phyloP scores from a whole-genome alignment of 2,329 filamentous ascomycete species.

The Lojkania enalia region DNA sequence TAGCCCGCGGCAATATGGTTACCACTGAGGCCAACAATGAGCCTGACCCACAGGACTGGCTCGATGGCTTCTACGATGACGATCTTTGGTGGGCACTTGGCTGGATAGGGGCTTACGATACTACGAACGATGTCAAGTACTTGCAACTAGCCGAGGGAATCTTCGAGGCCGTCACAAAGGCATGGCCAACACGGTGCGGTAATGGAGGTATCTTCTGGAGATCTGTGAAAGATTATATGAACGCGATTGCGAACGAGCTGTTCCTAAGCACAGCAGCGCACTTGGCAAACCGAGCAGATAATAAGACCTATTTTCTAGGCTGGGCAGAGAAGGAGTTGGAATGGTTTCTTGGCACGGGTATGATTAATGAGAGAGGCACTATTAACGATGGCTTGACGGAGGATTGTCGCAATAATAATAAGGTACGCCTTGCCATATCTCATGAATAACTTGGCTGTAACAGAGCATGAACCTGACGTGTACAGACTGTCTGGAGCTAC shows the following conservation, averaged over 20 bases:
- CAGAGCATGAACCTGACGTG: background rate
- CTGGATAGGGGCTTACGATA: constrained; percentile 60
- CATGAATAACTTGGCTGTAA: constrained; percentile 45
- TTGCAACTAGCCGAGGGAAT: constrained; percentile 53
- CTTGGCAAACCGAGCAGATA: constrained; percentile 55
- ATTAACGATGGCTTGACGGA: constrained; percentile 59
- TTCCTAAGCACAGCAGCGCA: constrained; percentile 60
- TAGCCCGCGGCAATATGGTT: constrained; percentile 1
- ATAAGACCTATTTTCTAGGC: constrained; percentile 46
- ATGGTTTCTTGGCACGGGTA: constrained; percentile 55
- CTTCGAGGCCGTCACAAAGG: constrained; percentile 51
- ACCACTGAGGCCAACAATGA: constrained; percentile 11
- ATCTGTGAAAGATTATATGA: constrained; percentile 50
- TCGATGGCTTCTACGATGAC: constrained; percentile 57
- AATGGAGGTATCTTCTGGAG: constrained; percentile 57
- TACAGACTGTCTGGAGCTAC: constrained; percentile 54
- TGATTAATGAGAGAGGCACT: constrained; percentile 53
- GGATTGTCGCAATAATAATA: constrained; percentile 58
- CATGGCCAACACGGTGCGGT: constrained; percentile 46
- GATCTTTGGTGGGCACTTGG: constrained; percentile 56
- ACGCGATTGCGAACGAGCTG: constrained; percentile 61
- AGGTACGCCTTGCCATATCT: constrained; percentile 22
- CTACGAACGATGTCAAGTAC: constrained; percentile 51
- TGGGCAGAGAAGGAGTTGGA: constrained; percentile 54
- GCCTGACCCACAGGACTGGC: constrained; percentile 34